Percentiles rank a stretch among this genome's conserved stretches.
phyloP scores from a whole-genome alignment of 495 filamentous ascomycete genomes.

The Mytilinidion resinicola region DNA sequence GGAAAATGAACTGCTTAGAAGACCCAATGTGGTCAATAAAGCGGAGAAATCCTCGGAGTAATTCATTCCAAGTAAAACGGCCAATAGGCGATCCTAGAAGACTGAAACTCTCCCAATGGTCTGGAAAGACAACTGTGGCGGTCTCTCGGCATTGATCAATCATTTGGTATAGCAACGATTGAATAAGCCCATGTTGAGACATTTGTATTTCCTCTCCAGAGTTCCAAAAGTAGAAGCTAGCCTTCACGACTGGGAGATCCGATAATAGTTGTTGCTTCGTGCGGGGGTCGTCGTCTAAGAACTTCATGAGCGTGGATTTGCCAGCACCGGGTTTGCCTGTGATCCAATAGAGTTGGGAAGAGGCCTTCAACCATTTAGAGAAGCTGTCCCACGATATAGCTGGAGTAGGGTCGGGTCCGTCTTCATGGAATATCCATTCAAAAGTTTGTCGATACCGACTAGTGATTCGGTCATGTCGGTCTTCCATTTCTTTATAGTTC shows the following conservation, averaged over 20 bases:
- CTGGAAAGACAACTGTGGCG: too few species aligned
- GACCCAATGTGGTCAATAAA: too few species aligned
- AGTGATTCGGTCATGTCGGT: conserved; percentile 10
- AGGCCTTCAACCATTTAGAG: conserved; percentile 30
- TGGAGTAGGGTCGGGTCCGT: not conserved
- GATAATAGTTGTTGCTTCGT: conserved; percentile 5
- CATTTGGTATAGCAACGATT: conserved; percentile 40
- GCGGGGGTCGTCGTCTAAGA: conserved; percentile 15
- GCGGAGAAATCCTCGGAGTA: too few species aligned
- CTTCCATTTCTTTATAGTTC: conserved; percentile 22
- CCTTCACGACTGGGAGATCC: conserved; percentile 17
- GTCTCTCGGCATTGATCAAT: too few species aligned
- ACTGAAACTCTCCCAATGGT: too few species aligned
- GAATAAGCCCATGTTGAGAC: conserved; percentile 41
- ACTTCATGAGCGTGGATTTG: conserved; percentile 43
- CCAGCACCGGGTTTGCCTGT: conserved; percentile 40
- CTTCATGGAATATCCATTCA: conserved; percentile 27
- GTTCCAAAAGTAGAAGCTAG: conserved; percentile 46
- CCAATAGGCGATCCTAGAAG: too few species aligned
- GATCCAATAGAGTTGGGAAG: conserved; percentile 35
- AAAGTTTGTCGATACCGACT: conserved; percentile 28
- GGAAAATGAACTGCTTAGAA: conserved; percentile 20
- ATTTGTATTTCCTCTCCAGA: conserved; percentile 36
- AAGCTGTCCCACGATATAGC: conserved; percentile 29
- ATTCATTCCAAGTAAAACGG: too few species aligned